Conservation (phyloP, 2,329 filamentous ascomycete genomes). For the Alternaria sp. region DNA sequence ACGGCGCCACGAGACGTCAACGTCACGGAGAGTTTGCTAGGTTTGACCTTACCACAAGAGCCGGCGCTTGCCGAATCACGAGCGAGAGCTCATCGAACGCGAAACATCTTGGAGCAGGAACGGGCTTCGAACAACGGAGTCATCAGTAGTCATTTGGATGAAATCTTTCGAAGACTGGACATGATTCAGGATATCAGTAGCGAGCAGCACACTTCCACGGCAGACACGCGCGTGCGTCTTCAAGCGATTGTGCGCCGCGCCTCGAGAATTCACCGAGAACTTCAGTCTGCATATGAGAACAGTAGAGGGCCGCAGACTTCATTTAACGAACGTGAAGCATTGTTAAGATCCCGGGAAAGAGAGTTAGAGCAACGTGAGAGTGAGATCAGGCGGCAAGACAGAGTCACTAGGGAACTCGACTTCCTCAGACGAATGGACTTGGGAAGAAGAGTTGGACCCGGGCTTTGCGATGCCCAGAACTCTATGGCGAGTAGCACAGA, state of each 20-base stretch:
- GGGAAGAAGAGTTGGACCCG: neutral
- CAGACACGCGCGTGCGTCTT: neutral
- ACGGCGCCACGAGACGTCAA: conserved; percentile 2
- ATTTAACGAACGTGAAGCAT: neutral
- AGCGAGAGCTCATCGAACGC: neutral
- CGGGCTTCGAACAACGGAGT: neutral
- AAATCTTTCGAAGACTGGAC: neutral
- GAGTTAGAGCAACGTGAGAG: neutral
- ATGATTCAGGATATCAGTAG: neutral
- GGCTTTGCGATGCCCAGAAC: neutral
- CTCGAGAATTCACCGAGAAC: neutral
- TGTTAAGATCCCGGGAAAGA: neutral
- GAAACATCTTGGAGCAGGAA: neutral
- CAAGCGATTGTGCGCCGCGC: neutral
- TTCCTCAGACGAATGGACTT: neutral
- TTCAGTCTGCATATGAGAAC: neutral
- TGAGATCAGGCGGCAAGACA: neutral
- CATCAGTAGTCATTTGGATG: neutral
- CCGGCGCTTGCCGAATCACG: neutral
- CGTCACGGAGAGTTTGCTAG: neutral
- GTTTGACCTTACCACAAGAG: neutral
- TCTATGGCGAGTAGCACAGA: neutral
- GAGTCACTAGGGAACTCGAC: neutral
- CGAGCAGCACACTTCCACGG: neutral
- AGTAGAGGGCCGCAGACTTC: too few species aligned